phyloP scores from a whole-genome alignment of 2,329 filamentous ascomycete species.

The Fusarium camptoceras region DNA sequence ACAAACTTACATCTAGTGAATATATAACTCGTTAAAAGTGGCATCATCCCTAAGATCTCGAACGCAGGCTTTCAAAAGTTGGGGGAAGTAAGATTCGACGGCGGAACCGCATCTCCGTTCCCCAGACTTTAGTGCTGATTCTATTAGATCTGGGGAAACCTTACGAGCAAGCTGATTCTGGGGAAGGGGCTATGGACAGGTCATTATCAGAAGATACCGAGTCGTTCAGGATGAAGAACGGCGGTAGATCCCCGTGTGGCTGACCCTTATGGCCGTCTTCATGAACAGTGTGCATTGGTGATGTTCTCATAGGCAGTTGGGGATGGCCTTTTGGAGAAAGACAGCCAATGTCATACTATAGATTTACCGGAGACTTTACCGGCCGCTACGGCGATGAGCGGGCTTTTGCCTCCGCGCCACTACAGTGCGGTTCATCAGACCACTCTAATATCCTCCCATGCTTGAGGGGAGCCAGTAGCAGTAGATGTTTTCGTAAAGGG shows the following conservation, averaged over 20 bases:
- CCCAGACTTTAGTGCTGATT: neutral
- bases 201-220: neutral
- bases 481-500: neutral
- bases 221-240: neutral
- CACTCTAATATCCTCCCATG: conserved; percentile 8
- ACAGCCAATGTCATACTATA: neutral
- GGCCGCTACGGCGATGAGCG: conserved; percentile 13
- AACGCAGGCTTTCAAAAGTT: neutral
- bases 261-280: neutral
- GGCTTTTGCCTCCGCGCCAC: conserved; percentile 33
- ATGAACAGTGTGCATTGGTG: neutral
- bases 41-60: conserved; percentile 15
- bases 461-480: conserved; percentile 10
- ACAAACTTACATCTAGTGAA: neutral
- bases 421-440: conserved; percentile 12
- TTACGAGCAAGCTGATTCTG: neutral
- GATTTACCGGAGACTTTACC: conserved; percentile 11
- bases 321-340: neutral
- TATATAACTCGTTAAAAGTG: neutral
- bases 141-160: neutral
- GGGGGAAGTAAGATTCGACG: conserved; percentile 11
- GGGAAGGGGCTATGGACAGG: neutral
- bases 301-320: neutral
- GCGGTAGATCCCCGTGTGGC: conserved; percentile 15
- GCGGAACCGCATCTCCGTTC: conserved; percentile 23